Percentiles rank a stretch among this genome's conserved stretches.
Conservation (phyloP, 2,329 filamentous ascomycete genomes). For the Colletotrichum melonis region DNA sequence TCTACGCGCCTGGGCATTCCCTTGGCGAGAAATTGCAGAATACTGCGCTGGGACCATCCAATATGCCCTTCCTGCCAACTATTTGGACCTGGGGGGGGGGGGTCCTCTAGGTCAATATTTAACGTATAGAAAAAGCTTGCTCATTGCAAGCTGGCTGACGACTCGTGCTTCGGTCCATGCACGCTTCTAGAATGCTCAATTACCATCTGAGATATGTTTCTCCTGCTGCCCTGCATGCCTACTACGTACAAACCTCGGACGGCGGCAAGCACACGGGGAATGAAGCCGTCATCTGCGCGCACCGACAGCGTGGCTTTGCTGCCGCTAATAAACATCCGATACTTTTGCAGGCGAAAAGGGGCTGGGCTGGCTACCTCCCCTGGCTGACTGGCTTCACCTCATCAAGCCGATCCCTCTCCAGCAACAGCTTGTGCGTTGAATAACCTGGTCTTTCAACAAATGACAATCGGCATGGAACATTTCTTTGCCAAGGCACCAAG, state of each 20-base stretch:
- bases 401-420: background rate
- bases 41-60: conserved; percentile 1
- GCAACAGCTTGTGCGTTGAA: background rate
- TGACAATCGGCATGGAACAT: background rate
- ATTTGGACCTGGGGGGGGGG: too few relatives aligned
- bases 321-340: background rate
- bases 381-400: background rate
- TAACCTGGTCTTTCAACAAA: background rate
- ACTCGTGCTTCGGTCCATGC: background rate
- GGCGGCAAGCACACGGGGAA: background rate
- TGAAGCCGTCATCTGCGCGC: background rate
- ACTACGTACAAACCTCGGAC: background rate
- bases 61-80: background rate
- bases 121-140: background rate
- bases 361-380: background rate
- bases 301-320: background rate
- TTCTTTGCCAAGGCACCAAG: conserved; percentile 8
- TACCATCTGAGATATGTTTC: background rate
- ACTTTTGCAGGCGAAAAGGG: background rate
- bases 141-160: background rate
- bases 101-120: too few relatives aligned
- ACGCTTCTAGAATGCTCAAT: background rate
- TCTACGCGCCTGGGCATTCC: conserved; percentile 34
- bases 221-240: too few relatives aligned
- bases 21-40: conserved; percentile 18